Base-by-base conservation (phyloP, 352 stramenopile genomes). In the Peronospora tabacina region DNA sequence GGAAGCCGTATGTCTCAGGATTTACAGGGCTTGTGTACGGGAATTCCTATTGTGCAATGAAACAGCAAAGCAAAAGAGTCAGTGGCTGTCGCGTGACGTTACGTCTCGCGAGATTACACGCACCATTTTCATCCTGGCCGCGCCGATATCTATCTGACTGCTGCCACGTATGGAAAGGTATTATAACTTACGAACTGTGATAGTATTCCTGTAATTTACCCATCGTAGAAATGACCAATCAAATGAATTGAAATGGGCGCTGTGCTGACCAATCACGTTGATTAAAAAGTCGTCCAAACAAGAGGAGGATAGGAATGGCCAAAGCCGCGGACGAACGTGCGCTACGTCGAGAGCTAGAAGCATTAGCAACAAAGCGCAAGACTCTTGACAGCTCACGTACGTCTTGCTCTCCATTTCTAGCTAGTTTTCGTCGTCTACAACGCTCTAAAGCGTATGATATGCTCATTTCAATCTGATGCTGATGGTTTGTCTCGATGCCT, bases 1-100 rank as follows among this genome's bases (percentile, higher is more conserved):
- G 68, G 35, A 52, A 68, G 52, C 82, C 82, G 61, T 91, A 93
- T 39, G 49, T 52, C 39, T 87, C 70, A 4, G 80, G 75, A 45
- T 75, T 63, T 52, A 93, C 77, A 37, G 79, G 82, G 53, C 79
- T 93, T 30, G 75, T 70, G 60, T 93, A 89, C 42, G 80, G 82
- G 47, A 90, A 77, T 55, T 92, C 75, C 82, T 92, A 34, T 28
- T 46, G 39, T n/a, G 28, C 1, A 36, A 36, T 7, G 12, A 36
- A 0, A 36, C 28, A 15, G 3, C 0, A 16, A 15, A 7, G 5
- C 8, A 36, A 0, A 12, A 36, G 30, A 36, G 12, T 12, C 7
- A 32, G 28, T 32, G 12, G 28, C 10, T 12, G 28, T 32, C 0
- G 28, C n/a, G 7, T 26, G 2, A 26, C 1, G 3, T 7, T 2